Base-by-base conservation (phyloP, 2,329 filamentous ascomycete genomes). In the Magnaporthiopsis incrustans region DNA sequence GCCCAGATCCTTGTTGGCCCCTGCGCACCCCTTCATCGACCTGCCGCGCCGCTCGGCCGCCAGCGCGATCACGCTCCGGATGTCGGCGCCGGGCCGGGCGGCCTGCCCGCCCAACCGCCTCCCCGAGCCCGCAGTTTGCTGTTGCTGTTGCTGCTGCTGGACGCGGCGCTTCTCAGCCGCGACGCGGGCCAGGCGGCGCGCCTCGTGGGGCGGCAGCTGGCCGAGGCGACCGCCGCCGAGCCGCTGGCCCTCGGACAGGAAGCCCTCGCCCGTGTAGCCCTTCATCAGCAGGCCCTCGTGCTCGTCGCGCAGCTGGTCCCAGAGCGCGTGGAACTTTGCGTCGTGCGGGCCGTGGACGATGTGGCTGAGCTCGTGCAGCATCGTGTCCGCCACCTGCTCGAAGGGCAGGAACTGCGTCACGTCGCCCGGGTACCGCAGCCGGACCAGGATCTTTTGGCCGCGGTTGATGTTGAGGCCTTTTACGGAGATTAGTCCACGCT, bases 341-440 rank as follows among this genome's bases (percentile, higher is more conserved):
- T 97, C 87, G 73, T 98, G 94, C 1, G 91, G 90, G 0, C 91
- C 92, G 74, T 89, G 87, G 14, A 92, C 84, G 68, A 90, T 97
- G 72, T 98, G 94, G n/a, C 86, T 88, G 3, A 98, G 84, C 79
- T 98, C 94, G 73, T 98, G 94, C 26, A 98, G 85, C 87, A 98
- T 90, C 0, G 94, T 98, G 74, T 97, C 92, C 58, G 92, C 82
- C 10, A 97, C 83, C 68, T 90, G 81, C 71, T 97, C 92, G 65
- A 93, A 77, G 1, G 90, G 88, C 26, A 97, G 75, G 71, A 98
- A 98, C 69, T 91, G 87, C 56, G 80, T 85, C 12, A 84, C 82
- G 73, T 96, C 91, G 69, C 84, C 81, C 7, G 90, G 80, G 74
- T 95, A 89, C 64, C 94, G 88, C 65, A 98, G 79, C 58, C 94